These are phyloP conservation scores for Exserohilum turcica DNA, from an alignment of 2,329 filamentous ascomycete genomes.

Conservation along the genomic window DNA sequence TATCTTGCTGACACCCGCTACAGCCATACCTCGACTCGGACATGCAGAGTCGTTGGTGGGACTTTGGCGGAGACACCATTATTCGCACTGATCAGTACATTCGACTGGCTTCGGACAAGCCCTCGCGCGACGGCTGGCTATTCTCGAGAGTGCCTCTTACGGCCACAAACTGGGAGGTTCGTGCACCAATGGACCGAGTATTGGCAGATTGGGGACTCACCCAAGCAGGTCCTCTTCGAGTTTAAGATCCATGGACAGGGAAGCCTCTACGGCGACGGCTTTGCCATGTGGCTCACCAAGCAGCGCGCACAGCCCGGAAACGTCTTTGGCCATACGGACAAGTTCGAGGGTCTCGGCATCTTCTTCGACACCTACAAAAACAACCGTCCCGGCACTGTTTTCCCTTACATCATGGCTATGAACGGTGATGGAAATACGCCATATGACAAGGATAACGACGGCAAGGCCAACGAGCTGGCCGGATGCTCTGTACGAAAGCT, in stretches of 20 bases:
- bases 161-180: conserved; percentile 93
- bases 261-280: conserved; percentile 91
- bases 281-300: conserved; percentile 98
- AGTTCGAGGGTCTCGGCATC: conserved; percentile 90
- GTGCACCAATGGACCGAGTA: background rate
- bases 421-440: conserved; percentile 84
- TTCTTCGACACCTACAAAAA: conserved; percentile 99
- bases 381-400: conserved; percentile 91
- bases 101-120: conserved; percentile 86
- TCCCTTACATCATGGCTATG: conserved; percentile 99
- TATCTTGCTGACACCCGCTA: conserved; percentile 13
- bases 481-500: conserved; percentile 74
- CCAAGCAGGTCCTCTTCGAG: conserved; percentile 77
- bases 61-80: conserved; percentile 95
- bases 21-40: conserved; percentile 97
- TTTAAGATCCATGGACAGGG: conserved; percentile 91
- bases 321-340: conserved; percentile 87
- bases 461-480: conserved; percentile 88
- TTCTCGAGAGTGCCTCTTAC: conserved; percentile 94
- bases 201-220: conserved; percentile 26
- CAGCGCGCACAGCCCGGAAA: conserved; percentile 78
- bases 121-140: conserved; percentile 89
- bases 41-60: conserved; percentile 98
- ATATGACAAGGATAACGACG: conserved; percentile 94
- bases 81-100: conserved; percentile 81